phyloP scores from a whole-genome alignment of 805 yeast species.

The Henningerozyma blattae region DNA sequence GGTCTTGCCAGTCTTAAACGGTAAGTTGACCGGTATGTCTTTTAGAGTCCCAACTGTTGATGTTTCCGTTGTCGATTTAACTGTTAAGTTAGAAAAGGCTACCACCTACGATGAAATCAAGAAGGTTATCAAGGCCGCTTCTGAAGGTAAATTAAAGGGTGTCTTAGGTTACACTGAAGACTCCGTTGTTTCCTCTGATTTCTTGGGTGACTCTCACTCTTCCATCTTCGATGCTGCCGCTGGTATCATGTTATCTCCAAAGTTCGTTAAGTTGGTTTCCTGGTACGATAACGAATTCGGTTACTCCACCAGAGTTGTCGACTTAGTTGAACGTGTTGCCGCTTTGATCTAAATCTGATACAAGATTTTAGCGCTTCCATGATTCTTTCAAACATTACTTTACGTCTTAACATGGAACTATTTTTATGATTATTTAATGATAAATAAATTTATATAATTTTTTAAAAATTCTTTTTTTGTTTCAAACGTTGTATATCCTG shows the following conservation, averaged over 20 bases:
- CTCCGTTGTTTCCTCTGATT: constrained; percentile 59
- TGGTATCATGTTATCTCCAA: constrained; percentile 59
- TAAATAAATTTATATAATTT: no score
- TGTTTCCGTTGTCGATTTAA: constrained; percentile 61
- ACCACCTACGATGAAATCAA: constrained; percentile 56
- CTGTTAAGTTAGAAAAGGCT: constrained; percentile 46
- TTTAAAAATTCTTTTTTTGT: no score
- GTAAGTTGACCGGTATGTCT: constrained; percentile 65
- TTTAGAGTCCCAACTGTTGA: constrained; percentile 66
- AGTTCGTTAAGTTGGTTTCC: constrained; percentile 56
- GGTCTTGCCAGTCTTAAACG: constrained; percentile 60
- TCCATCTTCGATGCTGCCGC: constrained; percentile 60
- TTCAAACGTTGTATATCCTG: no score
- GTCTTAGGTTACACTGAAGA: constrained; percentile 60
- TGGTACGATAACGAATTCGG: constrained; percentile 73
- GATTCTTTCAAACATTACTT: no score
- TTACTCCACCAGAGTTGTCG: constrained; percentile 67
- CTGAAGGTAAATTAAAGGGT: constrained; percentile 51
- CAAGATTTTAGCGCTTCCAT: no score
- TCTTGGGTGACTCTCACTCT: constrained; percentile 50
- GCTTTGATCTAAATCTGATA: no score
- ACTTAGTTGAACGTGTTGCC: constrained; percentile 55
- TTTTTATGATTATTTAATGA: no score
- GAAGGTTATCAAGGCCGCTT: constrained; percentile 43
- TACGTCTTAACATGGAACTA: no score